Conservation (phyloP, 305 asterid species). For the Withania somnifera region DNA sequence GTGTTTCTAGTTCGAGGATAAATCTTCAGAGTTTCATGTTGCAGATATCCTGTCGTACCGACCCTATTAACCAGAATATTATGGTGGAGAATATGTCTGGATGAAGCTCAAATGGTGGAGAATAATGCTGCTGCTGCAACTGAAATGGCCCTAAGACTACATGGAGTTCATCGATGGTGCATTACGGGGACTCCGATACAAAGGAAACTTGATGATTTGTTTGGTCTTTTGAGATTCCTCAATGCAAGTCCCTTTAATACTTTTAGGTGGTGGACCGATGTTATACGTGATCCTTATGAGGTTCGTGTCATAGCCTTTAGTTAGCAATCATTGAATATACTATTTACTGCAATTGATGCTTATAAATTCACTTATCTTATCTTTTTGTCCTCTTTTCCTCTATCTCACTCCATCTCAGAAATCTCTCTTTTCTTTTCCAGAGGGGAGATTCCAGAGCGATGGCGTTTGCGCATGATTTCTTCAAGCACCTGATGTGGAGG, state of each 20-base stretch:
- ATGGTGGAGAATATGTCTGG: slow-evolving; percentile 99
- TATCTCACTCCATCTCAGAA: neutral
- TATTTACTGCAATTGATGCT: neutral
- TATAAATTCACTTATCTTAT: neutral
- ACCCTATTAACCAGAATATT: slow-evolving; percentile 83
- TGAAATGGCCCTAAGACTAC: slow-evolving; percentile 84
- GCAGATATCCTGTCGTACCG: slow-evolving; percentile 89
- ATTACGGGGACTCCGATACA: slow-evolving; percentile 98
- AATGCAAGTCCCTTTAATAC: slow-evolving; percentile 75
- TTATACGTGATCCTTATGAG: slow-evolving; percentile 85
- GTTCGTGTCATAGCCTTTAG: slow-evolving; percentile 25
- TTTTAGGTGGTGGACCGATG: slow-evolving; percentile 89
- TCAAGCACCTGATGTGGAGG: slow-evolving; percentile 87
- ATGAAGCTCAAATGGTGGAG: slow-evolving; percentile 99
- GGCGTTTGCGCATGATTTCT: slow-evolving; percentile 54
- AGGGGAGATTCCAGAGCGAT: slow-evolving; percentile 83
- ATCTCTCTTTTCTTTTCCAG: slow-evolving; percentile 29
- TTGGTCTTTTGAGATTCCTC: slow-evolving; percentile 84
- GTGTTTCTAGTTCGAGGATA: neutral
- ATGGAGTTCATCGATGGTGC: slow-evolving; percentile 89
- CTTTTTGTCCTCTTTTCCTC: neutral
- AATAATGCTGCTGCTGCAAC: slow-evolving; percentile 88
- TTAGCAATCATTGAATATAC: neutral
- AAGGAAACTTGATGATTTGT: slow-evolving; percentile 81
- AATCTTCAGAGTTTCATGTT: slow-evolving; percentile 12